Percentiles rank a stretch among this genome's conserved stretches.
These are phyloP conservation scores for Solanum pimpinellifolium DNA, from an alignment of 257 asterid species.

Conservation along the genomic window DNA sequence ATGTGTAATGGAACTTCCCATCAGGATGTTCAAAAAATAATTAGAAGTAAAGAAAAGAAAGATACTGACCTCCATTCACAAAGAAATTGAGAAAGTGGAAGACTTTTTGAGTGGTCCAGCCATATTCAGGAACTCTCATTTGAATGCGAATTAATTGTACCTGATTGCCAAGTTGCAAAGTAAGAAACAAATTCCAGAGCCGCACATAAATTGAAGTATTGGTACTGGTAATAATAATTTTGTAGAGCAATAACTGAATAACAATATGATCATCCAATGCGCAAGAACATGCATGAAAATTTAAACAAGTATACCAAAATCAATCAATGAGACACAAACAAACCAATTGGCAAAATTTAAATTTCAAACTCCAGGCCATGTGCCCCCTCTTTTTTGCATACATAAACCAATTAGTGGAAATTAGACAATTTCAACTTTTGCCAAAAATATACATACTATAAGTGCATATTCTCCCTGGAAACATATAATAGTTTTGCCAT, in stretches of 20 bases:
- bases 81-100: constrained; percentile 93
- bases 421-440: not conserved
- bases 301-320: not conserved
- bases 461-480: not conserved
- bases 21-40: not conserved
- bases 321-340: not conserved
- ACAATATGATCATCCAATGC: not conserved
- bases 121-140: constrained; percentile 89
- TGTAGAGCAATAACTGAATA: not conserved
- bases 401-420: not conserved
- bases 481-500: not conserved
- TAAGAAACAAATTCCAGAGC: not conserved
- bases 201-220: not conserved
- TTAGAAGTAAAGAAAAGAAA: no score
- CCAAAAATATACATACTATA: not conserved
- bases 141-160: constrained; percentile 87
- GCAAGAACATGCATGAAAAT: not conserved
- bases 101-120: constrained; percentile 99
- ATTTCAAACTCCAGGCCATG: not conserved
- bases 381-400: not conserved
- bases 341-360: not conserved
- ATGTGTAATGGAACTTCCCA: not conserved
- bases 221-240: not conserved
- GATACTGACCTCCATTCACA: constrained; percentile 74
- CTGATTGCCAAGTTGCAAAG: constrained; percentile 17